Base-by-base conservation (phyloP, 345 rosid genomes). In the Aquilaria sinensis region DNA sequence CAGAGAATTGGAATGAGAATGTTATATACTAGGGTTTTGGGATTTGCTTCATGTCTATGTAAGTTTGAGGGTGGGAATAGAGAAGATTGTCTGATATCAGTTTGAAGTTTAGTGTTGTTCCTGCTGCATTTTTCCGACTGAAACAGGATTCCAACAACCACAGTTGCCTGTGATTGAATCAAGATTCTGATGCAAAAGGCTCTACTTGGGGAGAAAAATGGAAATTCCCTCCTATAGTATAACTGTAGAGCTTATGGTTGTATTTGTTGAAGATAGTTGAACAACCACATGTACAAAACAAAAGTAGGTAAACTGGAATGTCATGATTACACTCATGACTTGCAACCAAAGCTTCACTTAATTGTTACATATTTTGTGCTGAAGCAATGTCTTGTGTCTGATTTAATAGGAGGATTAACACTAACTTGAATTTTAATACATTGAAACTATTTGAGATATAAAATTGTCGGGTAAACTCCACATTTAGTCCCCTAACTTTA, bases 341-440 rank as follows among this genome's bases (percentile, higher is more conserved):
- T 65, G 15, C 49, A 65, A 16, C 31, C 49, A 2, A 65, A 57
- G 69, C 30, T 51, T 62, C 37, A 37, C 50, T n/a, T 50, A 33
- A 31, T 7, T 54, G 2, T 55, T 57, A 52, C 57, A 13, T 33
- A 45, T 59, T 37, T 34, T 30, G 0, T n/a, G 30, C n/a, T 9
- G 46, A 57, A 65, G 62, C 69, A 65, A 65, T 13, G 29, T 50
- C 56, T 33, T 3, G 10, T 10, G 0, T 10, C 5, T 56, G 32
- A 37, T 51, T 14, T 12, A 51, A 59, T 12, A 12, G 0, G 16
- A 57, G 16, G 9, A 37, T 59, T 59, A 9, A 15, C 16, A 16
- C n/a, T 23, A 53, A 33, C 11, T 49, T 16, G 3, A 23, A 37
- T 10, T 7, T 33, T 51, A 50, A 5, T 33, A 15, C 30, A 10